phyloP scores from a whole-genome alignment of 129 eudicot genomes.

The Rutidosis leptorrhynchoides region DNA sequence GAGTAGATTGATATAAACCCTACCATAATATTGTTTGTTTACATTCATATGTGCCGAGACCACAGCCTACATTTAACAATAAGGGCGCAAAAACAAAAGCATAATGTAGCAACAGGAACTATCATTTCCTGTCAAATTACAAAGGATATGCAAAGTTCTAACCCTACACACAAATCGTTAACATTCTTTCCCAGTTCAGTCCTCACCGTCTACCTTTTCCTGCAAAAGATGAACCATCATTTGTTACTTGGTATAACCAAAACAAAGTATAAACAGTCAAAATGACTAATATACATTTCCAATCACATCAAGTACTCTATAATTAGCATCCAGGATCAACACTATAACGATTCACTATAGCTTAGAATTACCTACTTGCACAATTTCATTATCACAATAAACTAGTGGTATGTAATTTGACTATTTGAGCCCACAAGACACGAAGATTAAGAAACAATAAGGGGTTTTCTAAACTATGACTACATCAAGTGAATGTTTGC shows the following conservation, averaged over 20 bases:
- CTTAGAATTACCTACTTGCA: too few relatives aligned
- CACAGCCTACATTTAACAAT: not conserved
- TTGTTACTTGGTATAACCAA: not conserved
- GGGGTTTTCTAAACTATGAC: not conserved
- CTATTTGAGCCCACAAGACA: not conserved
- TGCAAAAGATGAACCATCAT: conserved; percentile 17
- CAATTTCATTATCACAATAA: too few relatives aligned
- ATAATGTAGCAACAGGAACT: conserved; percentile 1
- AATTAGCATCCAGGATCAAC: not conserved
- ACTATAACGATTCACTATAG: too few relatives aligned
- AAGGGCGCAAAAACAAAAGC: conserved; percentile 5
- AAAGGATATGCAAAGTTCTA: not conserved
- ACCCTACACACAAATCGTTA: conserved; percentile 16
- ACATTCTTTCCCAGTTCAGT: conserved; percentile 10
- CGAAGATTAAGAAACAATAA: not conserved
- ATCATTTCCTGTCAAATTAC: not conserved
- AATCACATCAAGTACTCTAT: not conserved
- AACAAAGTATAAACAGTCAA: not conserved
- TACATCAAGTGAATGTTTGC: not conserved
- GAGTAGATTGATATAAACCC: not conserved
- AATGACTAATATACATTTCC: not conserved
- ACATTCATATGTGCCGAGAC: conserved; percentile 6
- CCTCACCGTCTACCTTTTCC: conserved; percentile 30
- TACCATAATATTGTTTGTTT: conserved; percentile 11
- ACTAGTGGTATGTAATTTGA: not conserved